Percentiles rank a stretch among this genome's conserved stretches.
These are phyloP conservation scores for Alternaria hordeiaustralica DNA, from an alignment of 2,329 filamentous ascomycete genomes.

Conservation along the genomic window DNA sequence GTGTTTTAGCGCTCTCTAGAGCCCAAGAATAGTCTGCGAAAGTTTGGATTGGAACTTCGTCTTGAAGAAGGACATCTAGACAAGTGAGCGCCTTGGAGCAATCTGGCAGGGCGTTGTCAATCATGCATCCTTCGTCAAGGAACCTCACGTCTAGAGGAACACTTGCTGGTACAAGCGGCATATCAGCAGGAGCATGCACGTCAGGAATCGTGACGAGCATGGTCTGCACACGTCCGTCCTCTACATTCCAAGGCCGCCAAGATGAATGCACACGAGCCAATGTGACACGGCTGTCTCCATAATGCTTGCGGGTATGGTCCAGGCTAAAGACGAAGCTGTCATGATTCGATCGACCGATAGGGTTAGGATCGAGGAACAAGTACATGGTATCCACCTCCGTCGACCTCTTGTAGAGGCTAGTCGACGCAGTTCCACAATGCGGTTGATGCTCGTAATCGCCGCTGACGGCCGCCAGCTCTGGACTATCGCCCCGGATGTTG, in stretches of 20 bases:
- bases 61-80: slow-evolving; percentile 25
- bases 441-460: slow-evolving; percentile 61
- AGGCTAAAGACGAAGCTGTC: slow-evolving; percentile 66
- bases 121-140: background rate
- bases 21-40: slow-evolving; percentile 30
- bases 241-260: slow-evolving; percentile 40
- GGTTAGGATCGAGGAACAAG: slow-evolving; percentile 64
- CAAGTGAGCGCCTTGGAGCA: slow-evolving; percentile 30
- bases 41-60: background rate
- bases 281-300: slow-evolving; percentile 54
- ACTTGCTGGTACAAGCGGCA: slow-evolving; percentile 5
- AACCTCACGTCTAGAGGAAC: slow-evolving; percentile 8
- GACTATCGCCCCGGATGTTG: slow-evolving; percentile 47
- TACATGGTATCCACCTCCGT: slow-evolving; percentile 50
- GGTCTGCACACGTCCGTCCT: background rate
- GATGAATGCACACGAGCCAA: slow-evolving; percentile 54
- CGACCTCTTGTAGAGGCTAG: slow-evolving; percentile 60
- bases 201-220: slow-evolving; percentile 14
- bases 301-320: slow-evolving; percentile 54
- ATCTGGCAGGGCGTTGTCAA: background rate
- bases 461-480: slow-evolving; percentile 43
- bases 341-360: slow-evolving; percentile 52
- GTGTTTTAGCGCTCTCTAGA: slow-evolving; percentile 21
- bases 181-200: slow-evolving; percentile 14
- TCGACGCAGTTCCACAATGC: slow-evolving; percentile 64